Base-by-base conservation (phyloP, 2,329 filamentous ascomycete genomes). In the Fusarium globosum region DNA sequence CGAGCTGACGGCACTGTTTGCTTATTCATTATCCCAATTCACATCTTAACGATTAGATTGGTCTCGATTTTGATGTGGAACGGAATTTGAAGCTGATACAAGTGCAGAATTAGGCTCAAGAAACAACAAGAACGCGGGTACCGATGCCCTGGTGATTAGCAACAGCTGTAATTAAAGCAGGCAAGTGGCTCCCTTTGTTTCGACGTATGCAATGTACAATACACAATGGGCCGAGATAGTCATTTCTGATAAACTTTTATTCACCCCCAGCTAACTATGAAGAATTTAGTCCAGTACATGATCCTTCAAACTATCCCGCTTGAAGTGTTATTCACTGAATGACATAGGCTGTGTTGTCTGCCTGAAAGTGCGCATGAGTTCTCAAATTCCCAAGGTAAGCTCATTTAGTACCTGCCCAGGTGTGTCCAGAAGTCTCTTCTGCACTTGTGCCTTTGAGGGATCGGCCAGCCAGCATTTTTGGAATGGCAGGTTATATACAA, bases 361-460 rank as follows among this genome's bases (percentile, higher is more conserved):
- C 56, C 61, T 61, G 64, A 46, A 74, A 70, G 57, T 64, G 74
- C 79, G 74, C 65, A 80, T 80, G 79, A 80, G 77, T 80, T 73
- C 79, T 61, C 79, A 80, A 80, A 75, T 79, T 57, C 74, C 77
- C 53, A 80, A 80, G 79, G 79, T 80, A 70, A 65, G 70, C 62
- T 68, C 20, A 30, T 30, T n/a, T 57, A 33, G 57, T 69, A 41
- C 45, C 30, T 23, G 14, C 39, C 15, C 13, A 35, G 10, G 11
- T n/a, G 15, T 28, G 41, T n/a, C 26, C 43, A 38, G 20, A 41
- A 26, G 33, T 38, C 36, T 36, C 28, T 30, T 28, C 55, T 48
- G n/a, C 18, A n/a, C 58, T 41, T 26, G 42, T 15, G 20, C n/a
- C 23, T 42, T 30, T 28, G 30, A 35, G 43, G 35, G 23, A 48